A percentile compares a stretch with the other conserved stretches of the same genome.
These are phyloP conservation scores for Drechslerella dactyloides DNA, from an alignment of 2,329 filamentous ascomycete genomes.

Conservation along the genomic window DNA sequence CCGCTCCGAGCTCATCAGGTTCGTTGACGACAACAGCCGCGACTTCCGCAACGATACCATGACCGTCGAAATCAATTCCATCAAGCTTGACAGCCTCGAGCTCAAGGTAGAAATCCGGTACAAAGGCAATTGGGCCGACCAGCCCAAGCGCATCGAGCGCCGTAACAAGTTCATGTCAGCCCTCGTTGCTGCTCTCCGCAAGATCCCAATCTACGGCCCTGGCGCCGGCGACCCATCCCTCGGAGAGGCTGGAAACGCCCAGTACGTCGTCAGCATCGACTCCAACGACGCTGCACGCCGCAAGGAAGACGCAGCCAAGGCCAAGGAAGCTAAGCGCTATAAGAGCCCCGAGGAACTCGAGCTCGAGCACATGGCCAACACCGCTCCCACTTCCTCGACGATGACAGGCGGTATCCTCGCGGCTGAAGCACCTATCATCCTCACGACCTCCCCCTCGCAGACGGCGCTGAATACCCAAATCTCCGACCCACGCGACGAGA, in stretches of 20 bases:
- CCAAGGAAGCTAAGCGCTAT: slow-evolving; percentile 68
- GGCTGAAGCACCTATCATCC: slow-evolving; percentile 24
- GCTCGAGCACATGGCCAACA: slow-evolving; percentile 19
- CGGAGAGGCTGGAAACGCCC: slow-evolving; percentile 72
- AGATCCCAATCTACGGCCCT: slow-evolving; percentile 82
- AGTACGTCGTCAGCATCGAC: slow-evolving; percentile 78
- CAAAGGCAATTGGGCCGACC: slow-evolving; percentile 72
- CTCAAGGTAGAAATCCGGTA: slow-evolving; percentile 69
- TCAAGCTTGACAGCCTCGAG: slow-evolving; percentile 86
- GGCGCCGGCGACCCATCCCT: slow-evolving; percentile 69
- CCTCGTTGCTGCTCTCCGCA: slow-evolving; percentile 80
- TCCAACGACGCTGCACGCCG: slow-evolving; percentile 71
- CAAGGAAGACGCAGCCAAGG: slow-evolving; percentile 66
- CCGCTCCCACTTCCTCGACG: not conserved
- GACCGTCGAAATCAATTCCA: slow-evolving; percentile 75
- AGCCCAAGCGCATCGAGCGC: slow-evolving; percentile 51
- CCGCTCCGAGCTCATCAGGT: slow-evolving; percentile 80
- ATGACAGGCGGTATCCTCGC: not conserved
- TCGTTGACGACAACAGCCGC: slow-evolving; percentile 86
- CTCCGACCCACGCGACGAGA: slow-evolving; percentile 43
- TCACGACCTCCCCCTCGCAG: slow-evolving; percentile 45
- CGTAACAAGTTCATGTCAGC: slow-evolving; percentile 98
- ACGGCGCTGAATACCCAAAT: slow-evolving; percentile 29
- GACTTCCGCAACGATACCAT: slow-evolving; percentile 85
- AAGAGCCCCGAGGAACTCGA: slow-evolving; percentile 48